A percentile compares a stretch with the other conserved stretches of the same genome.
phyloP scores from a whole-genome alignment of 176 grass and related monocot species.

The Typha latifolia region DNA sequence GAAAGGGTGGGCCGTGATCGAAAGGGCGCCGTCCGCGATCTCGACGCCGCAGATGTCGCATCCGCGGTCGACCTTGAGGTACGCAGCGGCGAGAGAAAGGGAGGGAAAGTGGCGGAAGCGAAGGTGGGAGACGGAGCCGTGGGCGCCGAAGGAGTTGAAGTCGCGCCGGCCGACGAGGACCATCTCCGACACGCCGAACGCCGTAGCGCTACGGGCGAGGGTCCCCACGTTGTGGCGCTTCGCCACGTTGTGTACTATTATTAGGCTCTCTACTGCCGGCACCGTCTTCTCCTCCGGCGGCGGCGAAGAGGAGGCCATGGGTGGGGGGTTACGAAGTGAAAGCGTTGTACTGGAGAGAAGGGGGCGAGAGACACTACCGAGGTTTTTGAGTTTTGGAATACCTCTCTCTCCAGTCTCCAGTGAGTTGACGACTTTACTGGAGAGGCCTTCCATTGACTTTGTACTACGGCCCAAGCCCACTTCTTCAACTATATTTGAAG shows the following conservation, averaged over 20 bases:
- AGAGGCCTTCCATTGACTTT: too few relatives aligned
- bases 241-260: constrained; percentile 75
- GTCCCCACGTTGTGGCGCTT: constrained; percentile 92
- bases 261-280: constrained; percentile 40
- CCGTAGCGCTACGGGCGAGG: constrained; percentile 63
- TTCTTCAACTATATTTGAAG: too few relatives aligned
- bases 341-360: too few relatives aligned
- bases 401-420: too few relatives aligned
- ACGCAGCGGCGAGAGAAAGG: constrained; percentile 39
- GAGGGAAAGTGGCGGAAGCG: constrained; percentile 67
- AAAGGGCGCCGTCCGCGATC: constrained; percentile 56
- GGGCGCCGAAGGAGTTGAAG: constrained; percentile 82
- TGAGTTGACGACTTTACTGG: too few relatives aligned
- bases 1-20: constrained; percentile 64
- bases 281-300: constrained; percentile 5
- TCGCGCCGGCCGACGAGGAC: constrained; percentile 73
- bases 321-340: not conserved
- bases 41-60: constrained; percentile 86
- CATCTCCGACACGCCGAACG: constrained; percentile 75
- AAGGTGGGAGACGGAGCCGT: constrained; percentile 73
- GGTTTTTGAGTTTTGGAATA: too few relatives aligned
- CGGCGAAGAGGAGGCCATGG: constrained; percentile 10
- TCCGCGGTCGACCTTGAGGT: constrained; percentile 70
- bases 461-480: too few relatives aligned
- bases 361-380: too few relatives aligned